Conservation (phyloP, 1,284 basidiomycete species). For the Laetiporus sulphureus region DNA sequence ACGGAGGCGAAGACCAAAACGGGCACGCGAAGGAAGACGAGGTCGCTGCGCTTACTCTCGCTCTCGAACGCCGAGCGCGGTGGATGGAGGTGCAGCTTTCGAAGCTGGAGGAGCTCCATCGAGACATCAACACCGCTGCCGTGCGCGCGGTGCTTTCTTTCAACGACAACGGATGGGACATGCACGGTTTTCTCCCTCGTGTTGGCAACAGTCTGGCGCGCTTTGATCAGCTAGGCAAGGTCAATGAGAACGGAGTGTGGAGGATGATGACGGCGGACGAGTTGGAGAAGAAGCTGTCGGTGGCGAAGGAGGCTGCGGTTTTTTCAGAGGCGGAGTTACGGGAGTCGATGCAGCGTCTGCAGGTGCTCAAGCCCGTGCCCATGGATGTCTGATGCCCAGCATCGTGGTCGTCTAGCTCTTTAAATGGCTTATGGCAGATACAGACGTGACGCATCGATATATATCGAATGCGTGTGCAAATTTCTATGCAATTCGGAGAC, state of each 20-base stretch:
- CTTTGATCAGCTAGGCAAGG: constrained; percentile 60
- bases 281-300: constrained; percentile 61
- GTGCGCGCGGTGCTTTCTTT: constrained; percentile 74
- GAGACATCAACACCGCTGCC: constrained; percentile 80
- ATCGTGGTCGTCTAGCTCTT: no score
- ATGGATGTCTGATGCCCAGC: constrained; percentile 27
- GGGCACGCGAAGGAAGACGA: constrained; percentile 61
- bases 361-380: constrained; percentile 42
- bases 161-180: constrained; percentile 83
- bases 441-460: no score
- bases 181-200: constrained; percentile 54
- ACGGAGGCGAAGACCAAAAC: constrained; percentile 50
- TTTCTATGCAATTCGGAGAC: no score
- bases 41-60: constrained; percentile 72
- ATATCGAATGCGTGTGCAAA: no score
- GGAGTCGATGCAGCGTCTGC: constrained; percentile 65
- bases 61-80: constrained; percentile 74
- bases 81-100: constrained; percentile 88
- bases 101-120: constrained; percentile 77
- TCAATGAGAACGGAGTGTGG: constrained; percentile 36
- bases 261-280: constrained; percentile 62
- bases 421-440: no score
- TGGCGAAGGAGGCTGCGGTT: constrained; percentile 61
- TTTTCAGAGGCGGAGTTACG: constrained; percentile 68
- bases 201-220: constrained; percentile 56